Evolutionary conservation across 306 rosid species (phyloP), one percentile per base, ranked within the genome.

Genomic region (Cicer yamashitae): DNA sequence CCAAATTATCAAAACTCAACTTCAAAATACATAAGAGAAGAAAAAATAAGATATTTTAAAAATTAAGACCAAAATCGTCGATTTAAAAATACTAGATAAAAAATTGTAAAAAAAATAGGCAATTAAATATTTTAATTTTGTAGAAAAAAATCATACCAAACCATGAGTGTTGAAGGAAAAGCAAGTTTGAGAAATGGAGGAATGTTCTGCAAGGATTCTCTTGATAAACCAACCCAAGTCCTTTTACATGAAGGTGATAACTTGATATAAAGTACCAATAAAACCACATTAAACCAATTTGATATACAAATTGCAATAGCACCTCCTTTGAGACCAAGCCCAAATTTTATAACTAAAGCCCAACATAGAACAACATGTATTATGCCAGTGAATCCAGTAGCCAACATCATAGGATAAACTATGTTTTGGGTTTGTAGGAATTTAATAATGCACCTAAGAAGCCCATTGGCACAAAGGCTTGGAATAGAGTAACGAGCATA

Each of bases 101-200:
- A 41, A 41, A 7, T 41, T 25, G 3, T 25, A 0, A 25, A 25
- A 25, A 25, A 25, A 2, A 25, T 1, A 22, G 25, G 0, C 7
- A 41, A 40, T 40, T 6, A 40, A 40, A 40, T 40, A 41, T 41
- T 41, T 7, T 6, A 10, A 40, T 5, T 40, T 0, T 40, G 9
- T 1, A 7, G 8, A 1, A 11, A 58, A 67, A 25, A 5, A 58
- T 22, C 71, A 70, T 78, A 91, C 96, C 97, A 89, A 30, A 89
- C 85, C 93, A 91, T 91, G 50, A 85, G 18, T 56, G 94, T 81
- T 1, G 91, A 89, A 58, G 97, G 90, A 74, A 91, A 40, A 48
- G 91, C 85, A 46, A 91, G 84, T 68, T 43, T 80, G 13, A 91
- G 70, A 54, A 91, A 88, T 22, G 71, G 59, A 11, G 61, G 72